Evolutionary conservation across 768 basidiomycete genomes (phyloP), one percentile per base, ranked within the genome.

Genomic region (Boletus pseudo-olivaceus): DNA sequence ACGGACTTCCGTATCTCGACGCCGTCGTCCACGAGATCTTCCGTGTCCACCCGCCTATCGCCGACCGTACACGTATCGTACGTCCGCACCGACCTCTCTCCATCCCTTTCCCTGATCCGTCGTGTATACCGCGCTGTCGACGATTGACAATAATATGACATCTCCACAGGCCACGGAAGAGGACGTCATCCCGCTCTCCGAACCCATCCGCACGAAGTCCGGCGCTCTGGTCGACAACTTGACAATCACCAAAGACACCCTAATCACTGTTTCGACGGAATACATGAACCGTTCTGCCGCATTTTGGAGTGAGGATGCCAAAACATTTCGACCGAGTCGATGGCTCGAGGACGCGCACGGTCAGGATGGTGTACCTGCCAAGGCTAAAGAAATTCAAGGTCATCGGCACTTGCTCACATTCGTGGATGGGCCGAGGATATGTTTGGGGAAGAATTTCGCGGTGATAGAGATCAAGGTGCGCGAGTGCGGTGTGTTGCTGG

Each of bases 221-320:
- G 81, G 82, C 0, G 62, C 72, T 32, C 51, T 60, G 0, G 67
- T 78, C 29, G 64, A 69, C 23, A 72, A 65, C 20, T 57, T 86
- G 35, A 44, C 69, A 8, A 66, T 87, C 30, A 69, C 75, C 17
- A 78, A 78, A 54, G 82, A 78, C 2, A 78, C 78, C 0, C 55
- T 65, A 1, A 57, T 87, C 14, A 46, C 70, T 8, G 62, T 77
- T 3, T 75, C 80, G 1, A 76, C 84, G 32, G 55, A 67, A 15
- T 70, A 67, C 19, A 73, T 82, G 54, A 86, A 88, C 61, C 67
- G 72, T 7, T 78, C 79, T 7, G 72, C 75, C 43, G 69, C 65
- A 0, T 64, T 85, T 23, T 88, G 87, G 88, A 87, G 87, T 0
- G 62, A 74, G 0, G 79, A 83, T 47, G 78, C 83, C 1, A 74